Base-by-base conservation (phyloP, 371 early-diverging fungal species). In the Apophysomyces variabilis region DNA sequence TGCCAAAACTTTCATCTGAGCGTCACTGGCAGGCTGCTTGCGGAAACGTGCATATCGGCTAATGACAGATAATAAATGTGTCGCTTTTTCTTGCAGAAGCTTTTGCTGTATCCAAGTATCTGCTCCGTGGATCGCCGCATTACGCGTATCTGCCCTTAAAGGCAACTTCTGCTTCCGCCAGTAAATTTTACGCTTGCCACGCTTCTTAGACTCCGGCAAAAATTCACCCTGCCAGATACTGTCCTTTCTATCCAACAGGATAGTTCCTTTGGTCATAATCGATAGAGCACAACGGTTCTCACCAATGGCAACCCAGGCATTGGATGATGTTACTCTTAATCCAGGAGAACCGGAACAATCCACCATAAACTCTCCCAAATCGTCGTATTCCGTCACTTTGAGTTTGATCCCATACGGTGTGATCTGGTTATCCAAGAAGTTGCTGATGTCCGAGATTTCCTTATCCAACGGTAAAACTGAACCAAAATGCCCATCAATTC, bases 31-130 rank as follows among this genome's bases (percentile, higher is more conserved):
- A 6, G 85, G 84, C 26, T 69, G 64, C 16, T 66, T 60, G 18
- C 93, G 81, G 83, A 86, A 92, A 1, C 56, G 38, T 4, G 90
- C 87, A 44, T 65, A 62, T 62, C 89, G 81, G 7, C 14, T 54
- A 5, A 14, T 57, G 21, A 50, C 32, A 18, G 54, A 50, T 50
- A 50, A 50, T 50, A 50, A 50, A 21, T 21, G 54, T 4, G 4
- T 7, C 8, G n/a, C 54, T 21, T 21, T 50, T 21, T 50, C 54
- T 21, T 50, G 54, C 5, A 69, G 41, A 21, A 73, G 63, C 6
- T 65, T 75, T 38, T 67, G 69, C 43, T 50, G 45, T 0, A 89
- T 50, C 86, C 87, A 86, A 0, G 86, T 87, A 65, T 92, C 93
- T 1, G 85, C 79, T 14, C 82, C 90, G n/a, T 71, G 84, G 16